Conservation (phyloP, 1,284 basidiomycete species). For the Ustilago sp. region DNA sequence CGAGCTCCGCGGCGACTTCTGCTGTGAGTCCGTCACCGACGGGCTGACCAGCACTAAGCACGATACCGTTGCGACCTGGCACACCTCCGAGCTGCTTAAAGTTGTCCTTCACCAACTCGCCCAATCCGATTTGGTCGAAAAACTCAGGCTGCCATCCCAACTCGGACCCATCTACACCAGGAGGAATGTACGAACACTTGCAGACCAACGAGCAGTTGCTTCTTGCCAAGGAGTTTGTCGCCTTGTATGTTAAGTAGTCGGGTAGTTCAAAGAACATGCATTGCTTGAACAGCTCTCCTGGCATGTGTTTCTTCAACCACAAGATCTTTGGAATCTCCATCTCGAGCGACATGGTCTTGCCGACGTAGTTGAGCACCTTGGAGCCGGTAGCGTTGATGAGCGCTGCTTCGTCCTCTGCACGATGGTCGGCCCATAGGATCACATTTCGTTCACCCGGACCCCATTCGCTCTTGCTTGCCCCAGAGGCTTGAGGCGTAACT, state of each 20-base stretch:
- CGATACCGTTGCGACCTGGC: conserved; percentile 74
- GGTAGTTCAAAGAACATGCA: conserved; percentile 98
- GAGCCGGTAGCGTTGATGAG: conserved; percentile 87
- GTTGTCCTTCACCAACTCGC: conserved; percentile 72
- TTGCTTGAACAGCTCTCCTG: conserved; percentile 77
- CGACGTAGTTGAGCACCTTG: conserved; percentile 91
- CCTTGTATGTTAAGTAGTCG: conserved; percentile 93
- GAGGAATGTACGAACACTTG: conserved; percentile 95
- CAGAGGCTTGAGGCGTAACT: conserved; percentile 79
- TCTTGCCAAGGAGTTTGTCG: conserved; percentile 82
- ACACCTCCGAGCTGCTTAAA: conserved; percentile 84
- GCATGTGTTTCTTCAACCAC: conserved; percentile 93
- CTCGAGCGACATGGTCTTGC: conserved; percentile 85
- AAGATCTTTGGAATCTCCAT: conserved; percentile 82
- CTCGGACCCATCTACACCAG: conserved; percentile 70
- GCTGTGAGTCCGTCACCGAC: conserved; percentile 86
- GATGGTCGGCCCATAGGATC: conserved; percentile 77
- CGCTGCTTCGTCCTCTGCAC: conserved; percentile 90
- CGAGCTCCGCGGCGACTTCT: conserved; percentile 84
- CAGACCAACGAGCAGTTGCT: conserved; percentile 94
- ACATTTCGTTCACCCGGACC: conserved; percentile 55
- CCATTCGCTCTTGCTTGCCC: conserved; percentile 15
- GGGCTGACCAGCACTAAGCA: conserved; percentile 91
- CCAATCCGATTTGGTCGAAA: conserved; percentile 66
- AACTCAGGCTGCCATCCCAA: conserved; percentile 68